A percentile compares a stretch with the other conserved stretches of the same genome.
phyloP scores from a whole-genome alignment of 345 rosid species.

The Draba incana region DNA sequence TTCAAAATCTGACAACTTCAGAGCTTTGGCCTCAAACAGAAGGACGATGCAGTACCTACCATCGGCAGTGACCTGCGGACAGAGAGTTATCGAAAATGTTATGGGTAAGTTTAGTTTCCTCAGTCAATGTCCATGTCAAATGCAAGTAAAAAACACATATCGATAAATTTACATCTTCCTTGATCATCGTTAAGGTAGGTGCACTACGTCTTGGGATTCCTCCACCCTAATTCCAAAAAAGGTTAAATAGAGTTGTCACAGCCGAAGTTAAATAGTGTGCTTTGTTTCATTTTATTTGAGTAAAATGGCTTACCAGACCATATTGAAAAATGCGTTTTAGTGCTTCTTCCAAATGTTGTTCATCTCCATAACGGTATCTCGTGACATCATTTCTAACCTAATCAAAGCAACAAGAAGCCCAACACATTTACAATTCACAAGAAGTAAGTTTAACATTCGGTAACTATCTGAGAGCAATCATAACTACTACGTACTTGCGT shows the following conservation, averaged over 20 bases:
- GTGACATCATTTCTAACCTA: slow-evolving; percentile 89
- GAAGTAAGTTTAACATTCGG: background rate
- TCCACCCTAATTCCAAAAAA: slow-evolving; percentile 58
- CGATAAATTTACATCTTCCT: slow-evolving; percentile 66
- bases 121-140: slow-evolving; percentile 6
- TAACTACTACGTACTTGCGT: slow-evolving; percentile 63
- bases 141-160: background rate
- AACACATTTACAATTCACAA: background rate
- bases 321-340: slow-evolving; percentile 86
- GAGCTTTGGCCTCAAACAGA: slow-evolving; percentile 76
- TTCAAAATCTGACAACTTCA: slow-evolving; percentile 79
- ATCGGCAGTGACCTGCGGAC: slow-evolving; percentile 63
- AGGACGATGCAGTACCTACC: slow-evolving; percentile 81
- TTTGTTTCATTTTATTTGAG: background rate
- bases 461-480: background rate
- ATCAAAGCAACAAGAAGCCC: background rate
- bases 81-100: background rate
- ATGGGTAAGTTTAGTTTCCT: background rate
- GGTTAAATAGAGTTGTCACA: background rate
- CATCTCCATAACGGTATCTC: slow-evolving; percentile 92
- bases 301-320: slow-evolving; percentile 65
- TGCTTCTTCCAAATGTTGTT: slow-evolving; percentile 96
- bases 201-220: slow-evolving; percentile 94
- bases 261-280: background rate
- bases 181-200: slow-evolving; percentile 73